A percentile compares a stretch with the other conserved stretches of the same genome.
Conservation (phyloP, 768 basidiomycete species). For the Hygrophorus russula region DNA sequence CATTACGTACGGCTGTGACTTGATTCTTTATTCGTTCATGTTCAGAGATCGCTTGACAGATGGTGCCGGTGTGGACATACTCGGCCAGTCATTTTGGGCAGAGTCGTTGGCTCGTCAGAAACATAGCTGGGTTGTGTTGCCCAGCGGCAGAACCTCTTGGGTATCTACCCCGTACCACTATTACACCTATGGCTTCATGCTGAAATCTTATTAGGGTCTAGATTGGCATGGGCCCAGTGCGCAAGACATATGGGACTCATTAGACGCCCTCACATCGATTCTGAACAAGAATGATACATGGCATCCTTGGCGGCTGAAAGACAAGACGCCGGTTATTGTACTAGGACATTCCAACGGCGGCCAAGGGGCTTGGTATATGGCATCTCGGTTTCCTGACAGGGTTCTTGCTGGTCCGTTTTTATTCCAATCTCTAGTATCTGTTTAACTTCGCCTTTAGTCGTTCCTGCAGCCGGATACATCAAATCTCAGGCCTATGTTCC, state of each 20-base stretch:
- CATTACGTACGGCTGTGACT: conserved; percentile 41
- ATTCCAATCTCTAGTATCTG: not conserved
- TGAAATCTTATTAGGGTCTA: conserved; percentile 44
- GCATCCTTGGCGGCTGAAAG: conserved; percentile 28
- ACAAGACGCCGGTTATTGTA: conserved; percentile 40
- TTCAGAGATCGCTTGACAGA: conserved; percentile 29
- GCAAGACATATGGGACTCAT: conserved; percentile 51
- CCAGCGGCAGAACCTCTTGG: conserved; percentile 81
- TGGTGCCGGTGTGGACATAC: conserved; percentile 78
- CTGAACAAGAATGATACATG: conserved; percentile 25
- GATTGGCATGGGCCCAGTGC: conserved; percentile 90
- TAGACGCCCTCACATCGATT: conserved; percentile 45
- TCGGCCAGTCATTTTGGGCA: conserved; percentile 44
- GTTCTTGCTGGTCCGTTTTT: conserved; percentile 42
- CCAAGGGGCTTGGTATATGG: conserved; percentile 78
- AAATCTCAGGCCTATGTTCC: conserved; percentile 85
- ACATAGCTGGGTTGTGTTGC: conserved; percentile 67
- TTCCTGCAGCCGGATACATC: conserved; percentile 75
- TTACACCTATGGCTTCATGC: conserved; percentile 1
- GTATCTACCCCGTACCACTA: conserved; percentile 24
- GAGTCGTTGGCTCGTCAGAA: conserved; percentile 48
- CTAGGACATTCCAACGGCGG: conserved; percentile 92
- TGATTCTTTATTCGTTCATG: conserved; percentile 1
- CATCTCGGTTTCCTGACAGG: conserved; percentile 67
- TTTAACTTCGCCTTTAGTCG: conserved; percentile 25